These are phyloP conservation scores for Axilococcus clingmanii DNA, from an alignment of 139 green algal genomes.

Conservation along the genomic window DNA sequence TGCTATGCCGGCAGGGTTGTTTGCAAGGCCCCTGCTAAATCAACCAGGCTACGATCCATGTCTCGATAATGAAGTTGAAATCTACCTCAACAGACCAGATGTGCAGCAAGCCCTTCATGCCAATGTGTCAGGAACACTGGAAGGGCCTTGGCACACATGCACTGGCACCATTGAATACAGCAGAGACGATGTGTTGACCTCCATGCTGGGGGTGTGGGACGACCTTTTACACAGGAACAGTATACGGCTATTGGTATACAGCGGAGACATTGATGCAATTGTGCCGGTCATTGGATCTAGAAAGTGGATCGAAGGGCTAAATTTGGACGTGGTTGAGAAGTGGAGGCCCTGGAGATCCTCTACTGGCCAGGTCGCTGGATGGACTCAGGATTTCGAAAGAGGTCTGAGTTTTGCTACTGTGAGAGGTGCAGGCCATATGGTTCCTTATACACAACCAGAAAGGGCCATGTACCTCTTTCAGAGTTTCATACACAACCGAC, in stretches of 20 bases:
- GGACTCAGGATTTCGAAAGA: slow-evolving; percentile 31
- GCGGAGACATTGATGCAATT: slow-evolving; percentile 66
- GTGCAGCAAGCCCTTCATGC: slow-evolving; percentile 58
- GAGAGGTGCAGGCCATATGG: slow-evolving; percentile 58
- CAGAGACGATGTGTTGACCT: slow-evolving; percentile 43
- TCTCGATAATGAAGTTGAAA: slow-evolving; percentile 54
- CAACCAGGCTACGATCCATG: slow-evolving; percentile 60
- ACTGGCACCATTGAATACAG: slow-evolving; percentile 40
- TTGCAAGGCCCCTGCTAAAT: background rate
- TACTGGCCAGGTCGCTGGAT: slow-evolving; percentile 46
- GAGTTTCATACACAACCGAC: slow-evolving; percentile 11
- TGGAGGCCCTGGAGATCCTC: slow-evolving; percentile 29
- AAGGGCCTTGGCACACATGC: slow-evolving; percentile 43
- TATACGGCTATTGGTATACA: slow-evolving; percentile 54
- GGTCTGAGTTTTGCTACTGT: slow-evolving; percentile 68
- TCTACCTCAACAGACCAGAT: slow-evolving; percentile 67
- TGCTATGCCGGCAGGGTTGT: slow-evolving; percentile 11
- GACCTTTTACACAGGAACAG: slow-evolving; percentile 32
- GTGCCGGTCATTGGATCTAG: slow-evolving; percentile 45
- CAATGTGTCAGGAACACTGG: background rate
- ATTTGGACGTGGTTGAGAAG: slow-evolving; percentile 16
- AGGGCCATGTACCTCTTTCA: slow-evolving; percentile 40
- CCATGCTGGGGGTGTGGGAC: slow-evolving; percentile 53
- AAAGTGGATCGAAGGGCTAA: slow-evolving; percentile 38
- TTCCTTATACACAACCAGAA: slow-evolving; percentile 53